Evolutionary conservation across 2,329 filamentous ascomycete species (phyloP).

Genomic region (Simplicillium sp.): DNA sequence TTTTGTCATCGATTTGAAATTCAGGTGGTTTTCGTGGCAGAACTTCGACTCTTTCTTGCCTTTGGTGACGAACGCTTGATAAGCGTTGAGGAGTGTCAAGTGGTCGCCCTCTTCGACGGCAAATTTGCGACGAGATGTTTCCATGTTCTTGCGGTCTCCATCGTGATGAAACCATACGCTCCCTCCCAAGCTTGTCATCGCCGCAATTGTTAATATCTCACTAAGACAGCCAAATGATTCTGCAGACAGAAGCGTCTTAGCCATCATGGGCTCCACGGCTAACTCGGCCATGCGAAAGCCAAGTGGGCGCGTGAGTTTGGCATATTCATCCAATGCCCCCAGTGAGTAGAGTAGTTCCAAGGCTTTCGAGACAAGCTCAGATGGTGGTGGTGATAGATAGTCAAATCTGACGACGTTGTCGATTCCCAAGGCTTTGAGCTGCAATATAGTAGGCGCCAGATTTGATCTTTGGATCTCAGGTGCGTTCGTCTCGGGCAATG

Average conservation of each 20-base stretch:
- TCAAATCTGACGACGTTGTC: slow-evolving; percentile 90
- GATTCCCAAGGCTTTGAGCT: slow-evolving; percentile 89
- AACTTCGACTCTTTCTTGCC: slow-evolving; percentile 78
- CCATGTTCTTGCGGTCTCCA: slow-evolving; percentile 64
- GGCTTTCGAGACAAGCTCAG: slow-evolving; percentile 74
- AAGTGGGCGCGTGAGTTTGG: slow-evolving; percentile 81
- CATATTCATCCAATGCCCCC: slow-evolving; percentile 80
- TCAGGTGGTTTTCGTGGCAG: slow-evolving; percentile 78
- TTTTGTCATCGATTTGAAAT: slow-evolving; percentile 73
- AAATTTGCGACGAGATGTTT: slow-evolving; percentile 70
- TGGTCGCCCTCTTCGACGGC: slow-evolving; percentile 92
- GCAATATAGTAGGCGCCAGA: slow-evolving; percentile 76
- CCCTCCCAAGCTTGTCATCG: slow-evolving; percentile 83
- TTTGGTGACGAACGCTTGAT: slow-evolving; percentile 74
- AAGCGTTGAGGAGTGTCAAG: slow-evolving; percentile 86
- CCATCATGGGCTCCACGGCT: slow-evolving; percentile 92
- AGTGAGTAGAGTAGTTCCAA: slow-evolving; percentile 82
- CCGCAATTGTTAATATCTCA: slow-evolving; percentile 84
- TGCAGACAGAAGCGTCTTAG: slow-evolving; percentile 72
- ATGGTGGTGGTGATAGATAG: slow-evolving; percentile 77
- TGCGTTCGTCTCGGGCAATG: slow-evolving; percentile 62
- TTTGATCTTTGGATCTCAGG: slow-evolving; percentile 93
- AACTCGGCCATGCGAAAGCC: slow-evolving; percentile 88
- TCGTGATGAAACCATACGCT: slow-evolving; percentile 76
- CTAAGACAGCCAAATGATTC: slow-evolving; percentile 66